Base-by-base conservation (phyloP, 2,329 filamentous ascomycete species). In the Arthrobotrys musiformis region DNA sequence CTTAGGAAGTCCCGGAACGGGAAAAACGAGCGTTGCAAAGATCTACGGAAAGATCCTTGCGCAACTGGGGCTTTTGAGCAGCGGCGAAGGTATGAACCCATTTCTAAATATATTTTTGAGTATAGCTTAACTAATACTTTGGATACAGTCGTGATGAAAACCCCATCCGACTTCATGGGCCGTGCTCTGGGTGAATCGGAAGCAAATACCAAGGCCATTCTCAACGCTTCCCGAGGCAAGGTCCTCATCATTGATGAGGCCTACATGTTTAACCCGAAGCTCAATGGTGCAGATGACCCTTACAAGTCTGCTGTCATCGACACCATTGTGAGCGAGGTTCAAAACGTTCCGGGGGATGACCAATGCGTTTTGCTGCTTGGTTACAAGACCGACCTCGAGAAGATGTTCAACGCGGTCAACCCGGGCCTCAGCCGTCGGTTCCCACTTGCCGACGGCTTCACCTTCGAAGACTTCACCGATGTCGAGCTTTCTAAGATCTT, bases 181-280 rank as follows among this genome's bases (percentile, higher is more conserved):
- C 83, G 82, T 7, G 85, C 81, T 0, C 77, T 94, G 0, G 92
- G 92, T 0, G 84, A 86, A 0, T 93, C 92, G 0, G 92, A 94
- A 81, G 85, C 86, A 1, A 88, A 89, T 35, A 94, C 92, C 0
- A 94, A 92, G 79, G 89, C 85, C 0, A 93, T 94, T 5, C 85
- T 94, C 0, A 88, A 87, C 0, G 84, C 89, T 0, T 89, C 90
- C 0, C 79, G 87, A 0, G 92, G 92, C 0, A 94, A 94, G 79
- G 91, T 94, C 0, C 86, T 94, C 0, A 88, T 94, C 13, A 93
- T 94, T 1, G 92, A 94, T 78, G 92, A 95, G 81, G 92, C 92
- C 0, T 94, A 94, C 79, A 89, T 89, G 35, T 85, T 94, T 0
- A 76, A 52, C 13, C 72, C 72, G n/a, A 78, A 78, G 28, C 22